These are phyloP conservation scores for Penstemon eatonii DNA, from an alignment of 257 asterid species.

Conservation along the genomic window DNA sequence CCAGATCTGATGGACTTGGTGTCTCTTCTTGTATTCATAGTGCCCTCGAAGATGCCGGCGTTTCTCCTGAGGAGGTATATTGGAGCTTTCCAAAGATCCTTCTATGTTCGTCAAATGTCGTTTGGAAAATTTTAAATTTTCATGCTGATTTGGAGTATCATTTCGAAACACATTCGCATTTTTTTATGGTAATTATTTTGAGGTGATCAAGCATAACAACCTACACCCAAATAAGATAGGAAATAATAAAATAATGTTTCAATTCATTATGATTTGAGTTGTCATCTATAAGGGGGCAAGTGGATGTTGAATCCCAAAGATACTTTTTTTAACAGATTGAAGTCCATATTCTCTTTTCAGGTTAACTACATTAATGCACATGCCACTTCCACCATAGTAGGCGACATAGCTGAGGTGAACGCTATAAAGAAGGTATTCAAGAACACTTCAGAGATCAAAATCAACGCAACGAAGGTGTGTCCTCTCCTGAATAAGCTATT, in stretches of 20 bases:
- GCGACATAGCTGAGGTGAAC: conserved; percentile 62
- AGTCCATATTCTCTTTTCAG: conserved; percentile 38
- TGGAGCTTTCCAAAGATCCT: not conserved
- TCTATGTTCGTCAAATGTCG: not conserved
- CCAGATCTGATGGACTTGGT: conserved; percentile 97
- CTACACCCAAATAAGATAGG: too few relatives aligned
- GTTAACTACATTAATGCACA: conserved; percentile 70
- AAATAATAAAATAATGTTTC: too few relatives aligned
- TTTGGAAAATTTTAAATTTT: too few relatives aligned
- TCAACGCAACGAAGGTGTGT: conserved; percentile 89
- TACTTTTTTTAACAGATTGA: conserved; percentile 7
- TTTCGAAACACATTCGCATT: too few relatives aligned
- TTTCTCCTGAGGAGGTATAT: conserved; percentile 86
- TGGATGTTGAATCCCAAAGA: not conserved
- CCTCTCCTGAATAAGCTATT: conserved; percentile 4
- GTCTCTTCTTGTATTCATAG: conserved; percentile 85
- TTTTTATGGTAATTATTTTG: too few relatives aligned
- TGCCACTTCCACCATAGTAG: conserved; percentile 63
- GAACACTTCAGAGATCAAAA: conserved; percentile 53
- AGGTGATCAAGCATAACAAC: too few relatives aligned
- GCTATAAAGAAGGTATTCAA: conserved; percentile 66
- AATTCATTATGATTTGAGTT: too few relatives aligned
- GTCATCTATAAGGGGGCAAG: not conserved
- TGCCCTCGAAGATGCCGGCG: conserved; percentile 87
- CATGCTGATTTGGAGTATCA: too few relatives aligned